Conservation (phyloP, 306 rosid species). For the Elaeagnus macrophylla region DNA sequence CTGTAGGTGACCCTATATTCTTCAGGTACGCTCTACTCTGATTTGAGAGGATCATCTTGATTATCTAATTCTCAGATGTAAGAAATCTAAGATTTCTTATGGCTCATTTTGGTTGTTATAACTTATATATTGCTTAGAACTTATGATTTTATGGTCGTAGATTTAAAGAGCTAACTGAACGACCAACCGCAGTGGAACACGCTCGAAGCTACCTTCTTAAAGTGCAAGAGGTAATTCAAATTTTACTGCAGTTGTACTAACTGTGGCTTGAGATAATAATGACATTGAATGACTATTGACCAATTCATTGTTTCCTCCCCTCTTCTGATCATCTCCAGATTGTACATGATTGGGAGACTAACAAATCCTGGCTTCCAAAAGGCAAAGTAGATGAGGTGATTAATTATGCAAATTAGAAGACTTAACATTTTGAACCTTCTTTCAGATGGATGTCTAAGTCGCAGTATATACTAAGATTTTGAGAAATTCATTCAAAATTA, state of each 20-base stretch:
- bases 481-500: no score
- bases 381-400: conserved; percentile 66
- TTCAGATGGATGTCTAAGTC: conserved; percentile 1
- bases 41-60: background rate
- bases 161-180: conserved; percentile 78
- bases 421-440: background rate
- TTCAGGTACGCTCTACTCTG: conserved; percentile 45
- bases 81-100: background rate
- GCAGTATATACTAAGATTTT: no score
- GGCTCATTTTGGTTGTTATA: conserved; percentile 2
- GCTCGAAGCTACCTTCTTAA: conserved; percentile 60
- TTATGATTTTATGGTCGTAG: conserved; percentile 34
- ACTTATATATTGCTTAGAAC: conserved; percentile 15
- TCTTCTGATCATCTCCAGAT: conserved; percentile 41
- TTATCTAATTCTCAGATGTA: background rate
- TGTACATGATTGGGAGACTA: conserved; percentile 57
- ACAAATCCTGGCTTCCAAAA: conserved; percentile 77
- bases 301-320: background rate
- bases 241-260: background rate
- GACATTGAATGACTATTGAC: background rate
- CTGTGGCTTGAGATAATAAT: background rate
- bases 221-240: conserved; percentile 54
- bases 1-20: conserved; percentile 79
- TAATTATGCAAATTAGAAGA: conserved; percentile 4
- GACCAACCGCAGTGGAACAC: conserved; percentile 61